These are phyloP conservation scores for Zygosaccharomyces bailii DNA, from an alignment of 805 yeast genomes.

Conservation along the genomic window DNA sequence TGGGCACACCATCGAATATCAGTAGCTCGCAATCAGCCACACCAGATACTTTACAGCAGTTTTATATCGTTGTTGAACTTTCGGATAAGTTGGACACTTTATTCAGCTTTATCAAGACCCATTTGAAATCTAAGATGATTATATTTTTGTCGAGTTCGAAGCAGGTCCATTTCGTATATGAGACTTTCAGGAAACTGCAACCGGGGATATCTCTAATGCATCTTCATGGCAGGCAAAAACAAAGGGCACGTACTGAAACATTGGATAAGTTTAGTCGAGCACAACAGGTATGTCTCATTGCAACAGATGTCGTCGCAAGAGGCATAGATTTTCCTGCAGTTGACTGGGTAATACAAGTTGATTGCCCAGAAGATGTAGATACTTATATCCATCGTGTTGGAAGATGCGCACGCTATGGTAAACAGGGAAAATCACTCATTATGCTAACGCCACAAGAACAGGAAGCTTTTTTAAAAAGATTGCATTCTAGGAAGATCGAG, in stretches of 20 bases:
- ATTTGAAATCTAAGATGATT: constrained; percentile 71
- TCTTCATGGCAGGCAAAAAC: constrained; percentile 86
- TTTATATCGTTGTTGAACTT: constrained; percentile 65
- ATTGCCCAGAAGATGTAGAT: constrained; percentile 85
- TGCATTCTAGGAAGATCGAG: constrained; percentile 62
- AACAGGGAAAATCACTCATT: constrained; percentile 74
- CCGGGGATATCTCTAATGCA: constrained; percentile 89
- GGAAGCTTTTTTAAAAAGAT: constrained; percentile 63
- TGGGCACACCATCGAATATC: constrained; percentile 51
- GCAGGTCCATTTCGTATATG: constrained; percentile 87
- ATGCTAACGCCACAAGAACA: constrained; percentile 84
- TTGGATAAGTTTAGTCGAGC: constrained; percentile 73
- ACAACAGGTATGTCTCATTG: constrained; percentile 75
- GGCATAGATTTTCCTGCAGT: constrained; percentile 91
- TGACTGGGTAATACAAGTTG: constrained; percentile 92
- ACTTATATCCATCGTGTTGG: constrained; percentile 92
- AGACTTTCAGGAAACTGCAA: constrained; percentile 77
- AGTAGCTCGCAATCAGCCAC: constrained; percentile 63
- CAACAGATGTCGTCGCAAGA: constrained; percentile 89
- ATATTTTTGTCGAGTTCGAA: constrained; percentile 86
- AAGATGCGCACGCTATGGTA: constrained; percentile 83
- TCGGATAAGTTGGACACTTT: constrained; percentile 81
- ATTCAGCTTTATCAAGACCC: constrained; percentile 83
- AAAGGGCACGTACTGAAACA: constrained; percentile 82
- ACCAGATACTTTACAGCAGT: constrained; percentile 83